These are phyloP conservation scores for Boletus reticuloceps DNA, from an alignment of 768 basidiomycete species.

Conservation along the genomic window DNA sequence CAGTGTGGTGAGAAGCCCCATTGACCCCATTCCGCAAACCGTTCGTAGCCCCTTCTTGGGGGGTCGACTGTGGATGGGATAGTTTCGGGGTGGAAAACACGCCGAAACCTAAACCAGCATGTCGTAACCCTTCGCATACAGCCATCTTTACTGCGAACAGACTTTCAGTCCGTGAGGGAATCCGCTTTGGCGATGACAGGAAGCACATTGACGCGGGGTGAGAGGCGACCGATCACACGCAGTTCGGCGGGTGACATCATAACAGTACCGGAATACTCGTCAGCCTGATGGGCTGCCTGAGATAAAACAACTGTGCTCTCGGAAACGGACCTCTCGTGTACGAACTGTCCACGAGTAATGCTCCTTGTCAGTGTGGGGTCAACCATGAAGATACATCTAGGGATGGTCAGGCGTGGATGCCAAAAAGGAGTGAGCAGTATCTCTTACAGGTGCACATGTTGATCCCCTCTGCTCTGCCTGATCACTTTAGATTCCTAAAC, in stretches of 20 bases:
- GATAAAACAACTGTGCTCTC: slow-evolving; percentile 57
- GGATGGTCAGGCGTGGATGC: slow-evolving; percentile 12
- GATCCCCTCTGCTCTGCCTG: slow-evolving; percentile 83
- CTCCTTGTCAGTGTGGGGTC: slow-evolving; percentile 68
- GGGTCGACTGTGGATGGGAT: slow-evolving; percentile 6
- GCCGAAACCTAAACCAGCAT: slow-evolving; percentile 72
- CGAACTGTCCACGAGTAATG: slow-evolving; percentile 47
- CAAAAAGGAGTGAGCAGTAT: not conserved
- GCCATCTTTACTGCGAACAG: slow-evolving; percentile 68
- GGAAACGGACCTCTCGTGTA: slow-evolving; percentile 59
- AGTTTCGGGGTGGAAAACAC: slow-evolving; percentile 57
- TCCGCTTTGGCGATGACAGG: slow-evolving; percentile 81
- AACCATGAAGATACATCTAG: slow-evolving; percentile 81
- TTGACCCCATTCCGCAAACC: slow-evolving; percentile 28
- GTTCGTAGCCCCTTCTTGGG: slow-evolving; percentile 14
- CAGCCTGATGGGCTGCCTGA: slow-evolving; percentile 48
- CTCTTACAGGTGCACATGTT: slow-evolving; percentile 83
- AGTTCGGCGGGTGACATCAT: slow-evolving; percentile 79
- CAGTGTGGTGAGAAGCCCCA: slow-evolving; percentile 29
- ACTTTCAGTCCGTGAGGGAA: slow-evolving; percentile 78
- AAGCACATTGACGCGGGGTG: slow-evolving; percentile 73
- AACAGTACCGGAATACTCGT: slow-evolving; percentile 47
- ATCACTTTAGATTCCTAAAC: slow-evolving; percentile 83
- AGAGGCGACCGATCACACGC: slow-evolving; percentile 72
- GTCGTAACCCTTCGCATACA: slow-evolving; percentile 62